These are phyloP conservation scores for Penicillium canescens DNA, from an alignment of 495 filamentous ascomycete species.

Conservation along the genomic window DNA sequence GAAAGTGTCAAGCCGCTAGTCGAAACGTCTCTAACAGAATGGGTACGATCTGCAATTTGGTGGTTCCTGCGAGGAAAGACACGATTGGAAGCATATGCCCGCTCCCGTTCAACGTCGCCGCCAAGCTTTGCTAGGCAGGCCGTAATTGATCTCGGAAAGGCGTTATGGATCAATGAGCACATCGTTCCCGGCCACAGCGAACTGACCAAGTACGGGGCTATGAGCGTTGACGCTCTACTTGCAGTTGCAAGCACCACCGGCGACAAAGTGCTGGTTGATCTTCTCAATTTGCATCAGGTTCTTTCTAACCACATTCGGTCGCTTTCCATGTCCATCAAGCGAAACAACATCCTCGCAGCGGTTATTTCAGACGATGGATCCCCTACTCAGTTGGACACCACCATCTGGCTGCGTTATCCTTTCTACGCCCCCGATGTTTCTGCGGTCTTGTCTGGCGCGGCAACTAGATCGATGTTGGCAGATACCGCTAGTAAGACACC, in stretches of 20 bases:
- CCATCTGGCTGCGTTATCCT: constrained; percentile 75
- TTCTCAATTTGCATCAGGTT: constrained; percentile 54
- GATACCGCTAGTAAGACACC: constrained; percentile 35
- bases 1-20: constrained; percentile 66
- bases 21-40: constrained; percentile 58
- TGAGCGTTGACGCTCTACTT: constrained; percentile 44
- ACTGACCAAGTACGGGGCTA: constrained; percentile 44
- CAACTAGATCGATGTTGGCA: constrained; percentile 47
- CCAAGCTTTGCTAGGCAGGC: constrained; percentile 55
- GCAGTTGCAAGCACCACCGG: constrained; percentile 47
- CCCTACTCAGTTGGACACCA: constrained; percentile 66
- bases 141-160: constrained; percentile 77
- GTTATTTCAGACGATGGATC: constrained; percentile 45
- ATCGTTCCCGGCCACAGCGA: constrained; percentile 59
- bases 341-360: constrained; percentile 71
- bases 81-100: constrained; percentile 67
- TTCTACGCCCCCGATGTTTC: constrained; percentile 66
- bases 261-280: constrained; percentile 44
- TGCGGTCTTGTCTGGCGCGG: constrained; percentile 61
- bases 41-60: constrained; percentile 74
- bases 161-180: constrained; percentile 74
- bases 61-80: constrained; percentile 83
- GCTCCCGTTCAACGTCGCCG: constrained; percentile 50
- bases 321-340: constrained; percentile 76
- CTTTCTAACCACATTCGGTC: constrained; percentile 66